A percentile compares a stretch with the other conserved stretches of the same genome.
phyloP scores from a whole-genome alignment of 495 filamentous ascomycete genomes.

The Trichoderma erinaceum region DNA sequence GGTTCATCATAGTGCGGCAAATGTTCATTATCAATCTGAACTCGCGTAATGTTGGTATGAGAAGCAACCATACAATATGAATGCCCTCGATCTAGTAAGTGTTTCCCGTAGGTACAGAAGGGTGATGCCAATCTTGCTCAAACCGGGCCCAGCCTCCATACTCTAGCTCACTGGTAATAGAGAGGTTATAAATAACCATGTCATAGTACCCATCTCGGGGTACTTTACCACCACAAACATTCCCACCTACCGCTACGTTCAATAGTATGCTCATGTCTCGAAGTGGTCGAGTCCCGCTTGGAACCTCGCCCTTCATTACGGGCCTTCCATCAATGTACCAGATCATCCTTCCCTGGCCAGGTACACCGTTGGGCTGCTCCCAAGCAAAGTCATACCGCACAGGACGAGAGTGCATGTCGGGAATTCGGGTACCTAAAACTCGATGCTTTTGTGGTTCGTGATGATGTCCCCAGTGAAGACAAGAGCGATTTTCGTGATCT shows the following conservation, averaged over 20 bases:
- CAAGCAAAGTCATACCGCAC: conserved; percentile 35
- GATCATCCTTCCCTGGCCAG: conserved; percentile 27
- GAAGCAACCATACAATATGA: too few species aligned
- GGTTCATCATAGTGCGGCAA: too few species aligned
- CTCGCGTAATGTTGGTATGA: too few species aligned
- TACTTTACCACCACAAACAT: conserved; percentile 34
- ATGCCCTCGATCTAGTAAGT: background rate
- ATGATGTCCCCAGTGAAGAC: conserved; percentile 43
- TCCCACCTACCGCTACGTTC: conserved; percentile 44
- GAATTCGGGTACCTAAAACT: conserved; percentile 30
- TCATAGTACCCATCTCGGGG: conserved; percentile 37
- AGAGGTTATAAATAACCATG: conserved; percentile 35
- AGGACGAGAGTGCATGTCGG: conserved; percentile 23
- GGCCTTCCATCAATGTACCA: conserved; percentile 42
- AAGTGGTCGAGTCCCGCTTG: conserved; percentile 34
- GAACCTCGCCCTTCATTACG: conserved; percentile 37
- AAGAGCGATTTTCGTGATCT: conserved; percentile 35
- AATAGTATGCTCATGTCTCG: conserved; percentile 36
- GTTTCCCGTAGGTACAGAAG: background rate
- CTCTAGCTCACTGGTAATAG: conserved; percentile 30
- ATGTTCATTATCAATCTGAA: too few species aligned
- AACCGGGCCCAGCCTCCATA: conserved; percentile 37
- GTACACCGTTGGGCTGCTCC: conserved; percentile 27
- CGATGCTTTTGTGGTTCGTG: conserved; percentile 41
- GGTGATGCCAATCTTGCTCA: conserved; percentile 29